A percentile compares a stretch with the other conserved stretches of the same genome.
Conservation (phyloP, 2,329 filamentous ascomycete species). For the Orbilia javanica region DNA sequence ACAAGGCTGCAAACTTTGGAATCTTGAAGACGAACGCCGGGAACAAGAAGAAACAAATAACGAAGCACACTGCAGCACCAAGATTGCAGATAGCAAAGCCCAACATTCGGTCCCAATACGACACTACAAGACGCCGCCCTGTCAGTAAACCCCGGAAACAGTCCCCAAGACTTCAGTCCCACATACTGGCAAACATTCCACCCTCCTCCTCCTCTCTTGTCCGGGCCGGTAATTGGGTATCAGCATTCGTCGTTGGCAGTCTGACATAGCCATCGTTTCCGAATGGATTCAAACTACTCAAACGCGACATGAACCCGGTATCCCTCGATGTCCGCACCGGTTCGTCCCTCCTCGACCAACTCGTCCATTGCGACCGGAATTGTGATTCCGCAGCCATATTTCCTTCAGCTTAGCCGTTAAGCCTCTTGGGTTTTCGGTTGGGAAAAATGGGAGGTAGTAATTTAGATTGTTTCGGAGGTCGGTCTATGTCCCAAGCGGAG, state of each 20-base stretch:
- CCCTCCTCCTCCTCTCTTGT: constrained; percentile 92
- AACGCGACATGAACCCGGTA: constrained; percentile 78
- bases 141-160: constrained; percentile 62
- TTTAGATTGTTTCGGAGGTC: constrained; percentile 39
- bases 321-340: constrained; percentile 77
- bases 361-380: constrained; percentile 78
- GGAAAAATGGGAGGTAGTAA: not conserved
- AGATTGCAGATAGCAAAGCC: constrained; percentile 93
- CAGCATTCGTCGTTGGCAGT: constrained; percentile 81
- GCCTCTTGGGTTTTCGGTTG: constrained; percentile 26
- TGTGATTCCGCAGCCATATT: constrained; percentile 82
- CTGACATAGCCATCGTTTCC: constrained; percentile 86
- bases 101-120: constrained; percentile 94
- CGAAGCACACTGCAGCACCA: constrained; percentile 89
- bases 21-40: constrained; percentile 83
- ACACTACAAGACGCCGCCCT: constrained; percentile 74
- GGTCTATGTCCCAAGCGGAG: constrained; percentile 31
- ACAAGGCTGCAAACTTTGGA: constrained; percentile 96
- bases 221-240: constrained; percentile 84
- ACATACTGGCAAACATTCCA: constrained; percentile 94
- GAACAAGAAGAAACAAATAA: constrained; percentile 91
- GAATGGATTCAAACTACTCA: constrained; percentile 91
- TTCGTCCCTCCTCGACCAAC: constrained; percentile 89
- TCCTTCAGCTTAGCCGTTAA: constrained; percentile 48
- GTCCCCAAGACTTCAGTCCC: constrained; percentile 58